Evolutionary conservation across 306 rosid genomes (phyloP), one percentile per base, ranked within the genome.

Genomic region (Vigna angularis): DNA sequence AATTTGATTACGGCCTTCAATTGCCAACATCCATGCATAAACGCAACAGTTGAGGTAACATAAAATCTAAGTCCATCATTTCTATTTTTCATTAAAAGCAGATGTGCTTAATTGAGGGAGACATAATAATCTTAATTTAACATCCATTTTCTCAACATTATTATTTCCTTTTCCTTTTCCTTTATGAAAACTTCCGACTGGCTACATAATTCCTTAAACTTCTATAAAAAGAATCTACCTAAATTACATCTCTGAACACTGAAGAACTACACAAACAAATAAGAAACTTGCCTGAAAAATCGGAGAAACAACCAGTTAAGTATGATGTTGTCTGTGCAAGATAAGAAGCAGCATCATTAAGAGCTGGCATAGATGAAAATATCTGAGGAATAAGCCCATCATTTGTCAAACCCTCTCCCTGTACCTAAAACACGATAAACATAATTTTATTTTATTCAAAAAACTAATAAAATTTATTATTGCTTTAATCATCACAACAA

Each of bases 301-400:
- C 97, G 30, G 96, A 82, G 82, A 95, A 95, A 87, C 97, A 95
- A 22, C 93, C 81, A 40, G 96, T 78, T 13, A 95, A 52, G 83
- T 76, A 93, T 44, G 98, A 88, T n/a, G 99, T 88, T 79, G 96
- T 93, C 83, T 89, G 96, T 65, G 97, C 88, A 64, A 96, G 72
- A 83, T 93, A 96, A 70, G 98, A 86, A 58, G 98, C 98, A 70
- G 98, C 99, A 0, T 89, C 97, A 75, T 87, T 88, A 58, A 96
- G 89, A 63, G 91, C 79, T n/a, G 99, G 97, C 49, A 96, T 86
- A 30, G 98, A 93, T 26, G 97, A 91, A 81, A 93, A 85, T 51
- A 96, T 80, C 38, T 90, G 91, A 78, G 97, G 99, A 78, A 93
- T 79, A 76, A 90, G 73, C 49, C 97, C 91, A 69, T 88, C 92